Conservation (phyloP, 2,329 filamentous ascomycete genomes). For the Aspergillus nomiae region DNA sequence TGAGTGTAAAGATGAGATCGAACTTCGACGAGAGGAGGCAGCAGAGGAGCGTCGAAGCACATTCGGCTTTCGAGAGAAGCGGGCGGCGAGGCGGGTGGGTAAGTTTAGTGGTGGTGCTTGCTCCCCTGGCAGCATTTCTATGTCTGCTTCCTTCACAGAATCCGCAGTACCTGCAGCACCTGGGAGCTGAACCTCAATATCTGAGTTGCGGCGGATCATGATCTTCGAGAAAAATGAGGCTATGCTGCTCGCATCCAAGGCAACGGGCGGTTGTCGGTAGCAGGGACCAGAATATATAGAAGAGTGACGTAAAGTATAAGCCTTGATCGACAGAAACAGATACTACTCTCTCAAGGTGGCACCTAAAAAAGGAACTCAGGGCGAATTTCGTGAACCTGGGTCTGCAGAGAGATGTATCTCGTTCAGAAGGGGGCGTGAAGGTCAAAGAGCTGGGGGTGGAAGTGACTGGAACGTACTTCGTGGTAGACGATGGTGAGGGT, state of each 20-base stretch:
- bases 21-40: constrained; percentile 65
- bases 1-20: constrained; percentile 64
- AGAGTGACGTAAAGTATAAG: constrained; percentile 5
- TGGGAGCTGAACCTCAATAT: constrained; percentile 44
- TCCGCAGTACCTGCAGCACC: constrained; percentile 33
- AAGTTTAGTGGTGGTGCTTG: constrained; percentile 48
- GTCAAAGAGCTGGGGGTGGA: neutral
- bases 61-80: constrained; percentile 59
- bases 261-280: constrained; percentile 19
- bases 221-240: constrained; percentile 12
- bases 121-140: constrained; percentile 47
- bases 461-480: neutral
- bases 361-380: neutral
- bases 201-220: constrained; percentile 47
- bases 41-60: constrained; percentile 62
- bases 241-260: constrained; percentile 52
- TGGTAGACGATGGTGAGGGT: neutral
- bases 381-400: constrained; percentile 15
- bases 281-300: constrained; percentile 5
- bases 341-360: neutral
- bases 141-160: constrained; percentile 33
- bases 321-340: neutral
- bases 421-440: constrained; percentile 29
- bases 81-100: constrained; percentile 64
- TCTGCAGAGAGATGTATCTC: constrained; percentile 34